Evolutionary conservation across 225 moss, liverwort and hornwort genomes (phyloP).

Genomic region (Straminergon stramineum): DNA sequence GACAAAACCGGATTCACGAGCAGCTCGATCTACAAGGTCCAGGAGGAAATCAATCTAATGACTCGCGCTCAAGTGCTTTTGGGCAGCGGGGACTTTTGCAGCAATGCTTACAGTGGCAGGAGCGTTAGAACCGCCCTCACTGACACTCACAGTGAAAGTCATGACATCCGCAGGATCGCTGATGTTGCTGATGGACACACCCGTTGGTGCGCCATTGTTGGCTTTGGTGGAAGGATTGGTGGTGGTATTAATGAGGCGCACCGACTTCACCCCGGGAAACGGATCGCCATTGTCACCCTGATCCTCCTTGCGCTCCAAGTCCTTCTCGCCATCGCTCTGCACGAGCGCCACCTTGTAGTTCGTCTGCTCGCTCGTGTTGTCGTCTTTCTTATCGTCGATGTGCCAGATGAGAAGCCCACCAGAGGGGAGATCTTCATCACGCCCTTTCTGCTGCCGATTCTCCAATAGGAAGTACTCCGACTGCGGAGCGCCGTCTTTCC

Average conservation of each 20-base stretch:
- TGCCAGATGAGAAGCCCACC: constrained; percentile 30
- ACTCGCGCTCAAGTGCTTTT: neutral
- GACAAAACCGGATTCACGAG: neutral
- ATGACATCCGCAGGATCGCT: constrained; percentile 4
- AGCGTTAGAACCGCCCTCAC: neutral
- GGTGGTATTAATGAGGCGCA: neutral
- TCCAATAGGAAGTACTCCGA: constrained; percentile 35
- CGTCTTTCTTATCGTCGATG: constrained; percentile 15
- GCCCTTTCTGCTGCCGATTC: constrained; percentile 32
- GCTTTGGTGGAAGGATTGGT: constrained; percentile 6
- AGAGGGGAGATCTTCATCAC: constrained; percentile 18
- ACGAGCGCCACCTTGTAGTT: constrained; percentile 36
- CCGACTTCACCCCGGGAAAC: constrained; percentile 1
- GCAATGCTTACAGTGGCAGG: neutral
- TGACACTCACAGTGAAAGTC: constrained; percentile 7
- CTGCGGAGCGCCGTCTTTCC: constrained; percentile 19
- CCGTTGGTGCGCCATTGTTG: constrained; percentile 6
- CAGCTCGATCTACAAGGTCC: neutral
- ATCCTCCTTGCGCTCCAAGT: constrained; percentile 13
- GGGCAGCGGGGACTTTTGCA: neutral
- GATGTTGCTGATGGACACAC: neutral
- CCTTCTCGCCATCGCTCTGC: constrained; percentile 29
- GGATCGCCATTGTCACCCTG: constrained; percentile 31
- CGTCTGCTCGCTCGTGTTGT: constrained; percentile 14
- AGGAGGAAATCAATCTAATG: neutral